phyloP scores from a whole-genome alignment of 345 rosid species.

The Mercurialis annua region DNA sequence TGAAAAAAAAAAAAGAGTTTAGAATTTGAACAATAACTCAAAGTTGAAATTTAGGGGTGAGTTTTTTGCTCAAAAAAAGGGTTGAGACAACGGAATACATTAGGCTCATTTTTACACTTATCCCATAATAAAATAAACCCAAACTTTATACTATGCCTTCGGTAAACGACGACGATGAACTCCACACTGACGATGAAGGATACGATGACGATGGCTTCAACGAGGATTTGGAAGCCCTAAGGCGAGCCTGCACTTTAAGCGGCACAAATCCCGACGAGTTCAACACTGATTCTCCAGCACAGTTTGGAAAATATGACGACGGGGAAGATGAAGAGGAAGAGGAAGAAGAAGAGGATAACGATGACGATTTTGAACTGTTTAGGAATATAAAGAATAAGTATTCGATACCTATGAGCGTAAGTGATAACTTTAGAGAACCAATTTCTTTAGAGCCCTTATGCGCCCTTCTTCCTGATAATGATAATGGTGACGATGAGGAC shows the following conservation, averaged over 20 bases:
- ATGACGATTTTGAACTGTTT: conserved; percentile 60
- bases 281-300: not conserved
- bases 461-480: conserved; percentile 32
- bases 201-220: conserved; percentile 46
- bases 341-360: conserved; percentile 5
- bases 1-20: too few relatives aligned
- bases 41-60: too few relatives aligned
- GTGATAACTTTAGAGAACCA: conserved; percentile 34
- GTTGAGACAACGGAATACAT: too few relatives aligned
- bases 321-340: conserved; percentile 1
- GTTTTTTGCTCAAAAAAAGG: too few relatives aligned
- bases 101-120: too few relatives aligned
- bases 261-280: conserved; percentile 44
- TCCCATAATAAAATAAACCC: too few relatives aligned
- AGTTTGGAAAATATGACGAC: conserved; percentile 4
- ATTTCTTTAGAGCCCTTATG: conserved; percentile 33
- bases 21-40: too few relatives aligned
- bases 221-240: conserved; percentile 76
- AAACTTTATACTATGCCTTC: too few relatives aligned
- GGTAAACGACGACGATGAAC: conserved; percentile 33
- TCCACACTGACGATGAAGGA: conserved; percentile 37
- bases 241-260: conserved; percentile 59
- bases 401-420: conserved; percentile 12
- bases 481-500: conserved; percentile 65
- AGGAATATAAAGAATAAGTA: conserved; percentile 51